Evolutionary conservation across 352 stramenopile species (phyloP), one percentile per base, ranked within the genome.

Genomic region (Hyaloperonospora brassicae): DNA sequence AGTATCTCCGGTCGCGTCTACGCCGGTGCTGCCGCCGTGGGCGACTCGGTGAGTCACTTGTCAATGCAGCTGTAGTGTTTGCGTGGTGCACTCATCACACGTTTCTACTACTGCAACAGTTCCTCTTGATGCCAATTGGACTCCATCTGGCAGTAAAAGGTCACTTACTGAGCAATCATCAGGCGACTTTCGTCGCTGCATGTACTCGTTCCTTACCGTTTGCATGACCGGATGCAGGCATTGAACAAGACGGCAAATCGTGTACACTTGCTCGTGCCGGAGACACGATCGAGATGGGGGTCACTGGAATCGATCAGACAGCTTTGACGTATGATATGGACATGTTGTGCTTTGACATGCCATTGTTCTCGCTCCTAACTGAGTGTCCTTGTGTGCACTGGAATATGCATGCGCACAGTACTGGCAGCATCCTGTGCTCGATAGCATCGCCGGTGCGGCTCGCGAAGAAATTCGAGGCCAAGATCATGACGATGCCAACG

Each of bases 401-500:
- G 45, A 35, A 24, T 14, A 43, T 47, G 14, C 25, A 14, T 51
- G 13, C 14, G 30, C 44, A 41, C 49, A 86, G 70, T 53, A 90
- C 74, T 8, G 82, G 84, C 23, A 91, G 82, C 52, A 90, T 95
- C 46, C 47, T 95, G 43, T 95, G 82, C 57, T 93, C 84, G 7
- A 76, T 93, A 49, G 70, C 73, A 43, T 88, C 75, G 9, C 84
- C 84, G 0, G 79, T 95, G 55, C 72, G 70, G 8, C 71, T 87
- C 5, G 84, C 80, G 14, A 74, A 71, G 22, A 74, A 73, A 46
- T 92, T 95, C 34, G 82, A 95, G 57, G 83, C 83, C 45, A 90
- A 95, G 76, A 95, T 95, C 60, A 90, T 93, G 79, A 93, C 83
- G 1, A 92, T 95, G 81, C 81, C 84, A 0, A 70, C 77, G 2